Evolutionary conservation across 345 rosid species (phyloP), one percentile per base, ranked within the genome.

Genomic region (Laguncularia racemosa): DNA sequence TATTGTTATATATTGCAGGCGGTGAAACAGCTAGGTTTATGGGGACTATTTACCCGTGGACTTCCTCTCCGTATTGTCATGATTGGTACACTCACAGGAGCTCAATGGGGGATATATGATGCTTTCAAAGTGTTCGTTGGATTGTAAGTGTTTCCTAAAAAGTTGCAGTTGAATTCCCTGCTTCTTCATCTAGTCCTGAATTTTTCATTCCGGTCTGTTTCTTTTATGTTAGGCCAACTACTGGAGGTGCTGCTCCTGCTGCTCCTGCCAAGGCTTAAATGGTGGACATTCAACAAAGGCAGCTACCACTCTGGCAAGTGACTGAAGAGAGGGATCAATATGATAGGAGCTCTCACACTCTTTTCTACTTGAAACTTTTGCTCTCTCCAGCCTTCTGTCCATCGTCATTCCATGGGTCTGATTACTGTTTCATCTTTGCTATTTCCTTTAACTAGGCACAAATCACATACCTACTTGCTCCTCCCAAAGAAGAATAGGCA

Each of bases 121-220:
- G 91, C 97, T 49, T 88, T 95, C 82, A 95, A 95, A 80, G 97
- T 95, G 18, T 88, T 81, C 46, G 97, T 95, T 61, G 99, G 99
- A 76, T 80, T 95, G 97, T 93, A 74, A 87, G 97, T 79, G 58
- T 55, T 66, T 18, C 53, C 20, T 26, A 16, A n/a, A 11, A 15
- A 57, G 13, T 52, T 10, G n/a, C 17, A 6, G 8, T 16, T 4
- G 5, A 58, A 53, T 61, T 14, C 4, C 11, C 14, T 19, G 14
- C 52, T 45, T 51, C 14, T 26, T 18, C 12, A 51, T 18, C 5
- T 16, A 52, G 40, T 14, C 16, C 45, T 67, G 1, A 47, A 44
- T 46, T 55, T n/a, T 23, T n/a, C 46, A 44, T 17, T 17, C 14
- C n/a, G 48, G 23, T 51, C 6, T 51, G 62, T 48, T 17, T 8